Percentiles rank a stretch among this genome's conserved stretches.
Conservation (phyloP, 306 rosid genomes). For the Citrullus mucosospermus region DNA sequence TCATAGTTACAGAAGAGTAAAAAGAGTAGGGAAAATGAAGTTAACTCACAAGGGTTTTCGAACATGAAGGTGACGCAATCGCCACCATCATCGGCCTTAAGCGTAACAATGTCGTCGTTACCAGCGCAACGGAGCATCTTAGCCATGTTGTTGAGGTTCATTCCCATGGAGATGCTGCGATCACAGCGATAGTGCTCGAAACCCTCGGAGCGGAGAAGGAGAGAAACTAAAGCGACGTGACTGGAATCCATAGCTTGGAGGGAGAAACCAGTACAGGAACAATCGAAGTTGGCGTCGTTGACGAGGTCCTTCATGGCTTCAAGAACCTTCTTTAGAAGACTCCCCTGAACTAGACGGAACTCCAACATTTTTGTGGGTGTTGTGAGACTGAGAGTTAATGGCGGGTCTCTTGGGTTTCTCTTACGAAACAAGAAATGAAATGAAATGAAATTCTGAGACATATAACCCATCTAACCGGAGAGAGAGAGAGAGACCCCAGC, state of each 20-base stretch:
- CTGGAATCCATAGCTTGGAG: constrained; percentile 67
- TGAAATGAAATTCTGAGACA: neutral
- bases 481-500: neutral
- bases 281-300: constrained; percentile 52
- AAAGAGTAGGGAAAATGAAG: neutral
- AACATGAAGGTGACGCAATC: constrained; percentile 56
- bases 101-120: constrained; percentile 45
- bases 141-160: constrained; percentile 51
- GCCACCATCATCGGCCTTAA: constrained; percentile 57
- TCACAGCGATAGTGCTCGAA: constrained; percentile 63
- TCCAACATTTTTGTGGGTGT: neutral
- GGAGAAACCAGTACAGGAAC: constrained; percentile 27
- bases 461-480: neutral
- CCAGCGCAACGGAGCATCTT: constrained; percentile 55
- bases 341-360: constrained; percentile 11
- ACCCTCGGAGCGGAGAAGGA: constrained; percentile 53
- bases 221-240: constrained; percentile 38
- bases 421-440: neutral
- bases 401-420: constrained; percentile 22
- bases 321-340: constrained; percentile 14
- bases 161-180: constrained; percentile 49
- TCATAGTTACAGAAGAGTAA: neutral
- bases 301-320: constrained; percentile 39
- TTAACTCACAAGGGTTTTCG: constrained; percentile 40
- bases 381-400: constrained; percentile 6